Conservation (phyloP, 164 flowering plant species). For the Vitis cinerea region DNA sequence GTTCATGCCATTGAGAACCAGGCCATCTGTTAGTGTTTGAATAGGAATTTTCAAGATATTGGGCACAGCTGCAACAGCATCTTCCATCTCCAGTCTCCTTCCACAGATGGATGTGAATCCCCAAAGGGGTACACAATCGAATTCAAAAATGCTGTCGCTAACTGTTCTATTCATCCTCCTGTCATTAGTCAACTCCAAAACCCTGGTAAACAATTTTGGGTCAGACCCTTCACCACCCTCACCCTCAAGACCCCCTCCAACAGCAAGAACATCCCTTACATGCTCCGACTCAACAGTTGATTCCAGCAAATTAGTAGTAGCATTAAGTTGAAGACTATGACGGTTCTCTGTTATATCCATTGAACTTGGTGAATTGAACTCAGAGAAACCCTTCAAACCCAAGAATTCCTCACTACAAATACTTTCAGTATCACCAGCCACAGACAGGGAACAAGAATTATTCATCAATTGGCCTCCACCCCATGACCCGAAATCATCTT, state of each 20-base stretch:
- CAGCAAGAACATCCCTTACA: not conserved
- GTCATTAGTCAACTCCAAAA: constrained; percentile 5
- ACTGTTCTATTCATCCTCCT: constrained; percentile 12
- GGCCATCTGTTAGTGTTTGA: constrained; percentile 18
- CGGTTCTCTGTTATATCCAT: not conserved
- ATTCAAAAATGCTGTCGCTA: constrained; percentile 10
- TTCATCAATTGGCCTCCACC: not conserved
- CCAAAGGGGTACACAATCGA: constrained; percentile 35
- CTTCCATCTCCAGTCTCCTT: constrained; percentile 57
- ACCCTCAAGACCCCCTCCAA: constrained; percentile 1
- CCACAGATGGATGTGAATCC: constrained; percentile 42
- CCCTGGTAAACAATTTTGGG: not conserved
- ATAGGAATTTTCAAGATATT: constrained; percentile 29
- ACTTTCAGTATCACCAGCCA: constrained; percentile 2
- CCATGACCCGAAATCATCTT: not conserved
- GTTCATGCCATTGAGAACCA: constrained; percentile 9
- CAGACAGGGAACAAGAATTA: not conserved
- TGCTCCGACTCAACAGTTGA: constrained; percentile 3
- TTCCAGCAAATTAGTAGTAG: constrained; percentile 1
- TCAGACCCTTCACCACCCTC: constrained; percentile 6
- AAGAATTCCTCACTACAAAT: not conserved
- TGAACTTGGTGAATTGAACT: not conserved
- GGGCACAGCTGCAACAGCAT: constrained; percentile 35
- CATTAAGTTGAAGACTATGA: not conserved
- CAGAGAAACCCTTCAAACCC: not conserved